Base-by-base conservation (phyloP, 352 stramenopile genomes). In the Phytophthora sojae region DNA sequence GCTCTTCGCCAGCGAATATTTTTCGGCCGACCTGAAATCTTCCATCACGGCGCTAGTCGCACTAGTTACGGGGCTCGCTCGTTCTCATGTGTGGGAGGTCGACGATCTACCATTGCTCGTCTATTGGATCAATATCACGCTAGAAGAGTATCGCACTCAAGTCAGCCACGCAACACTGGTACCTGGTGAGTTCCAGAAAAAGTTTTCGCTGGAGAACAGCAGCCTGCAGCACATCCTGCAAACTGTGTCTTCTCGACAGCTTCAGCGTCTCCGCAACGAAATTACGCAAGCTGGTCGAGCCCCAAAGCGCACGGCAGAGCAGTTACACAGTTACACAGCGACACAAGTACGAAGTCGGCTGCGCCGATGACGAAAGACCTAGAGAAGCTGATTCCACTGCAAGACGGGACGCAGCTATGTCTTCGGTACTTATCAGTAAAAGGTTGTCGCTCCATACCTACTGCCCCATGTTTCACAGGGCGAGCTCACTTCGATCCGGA, bases 151-250 rank as follows among this genome's bases (percentile, higher is more conserved):
- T 47, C 39, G 39, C 2, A 17, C 11, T 6, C 39, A 47, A 8
- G 15, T 47, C 2, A 47, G 14, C 4, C 14, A 47, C 2, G 14
- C 39, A n/a, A 21, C 39, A 19, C 15, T 47, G 12, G 39, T 47
- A 47, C 39, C 39, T 21, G 15, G 39, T n/a, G 39, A 47, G 15
- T 47, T 47, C 14, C 14, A 47, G 39, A 47, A 17, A 47, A 47
- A 47, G 39, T 47, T 47, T 47, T 47, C 39, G 14, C 39, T 47
- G 39, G 39, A 47, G 39, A 47, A 47, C 39, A 47, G 39, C 39
- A 47, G 39, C 15, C 39, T 47, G 14, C 39, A 47, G 19, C 39
- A 47, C 39, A 47, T 47, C 39, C 39, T 19, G 15, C 39, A 47
- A 47, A 47, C 39, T 47, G 39, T 47, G 39, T 47, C 39, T 6